Conservation (phyloP, 306 rosid genomes). For the Vigna hirtella region DNA sequence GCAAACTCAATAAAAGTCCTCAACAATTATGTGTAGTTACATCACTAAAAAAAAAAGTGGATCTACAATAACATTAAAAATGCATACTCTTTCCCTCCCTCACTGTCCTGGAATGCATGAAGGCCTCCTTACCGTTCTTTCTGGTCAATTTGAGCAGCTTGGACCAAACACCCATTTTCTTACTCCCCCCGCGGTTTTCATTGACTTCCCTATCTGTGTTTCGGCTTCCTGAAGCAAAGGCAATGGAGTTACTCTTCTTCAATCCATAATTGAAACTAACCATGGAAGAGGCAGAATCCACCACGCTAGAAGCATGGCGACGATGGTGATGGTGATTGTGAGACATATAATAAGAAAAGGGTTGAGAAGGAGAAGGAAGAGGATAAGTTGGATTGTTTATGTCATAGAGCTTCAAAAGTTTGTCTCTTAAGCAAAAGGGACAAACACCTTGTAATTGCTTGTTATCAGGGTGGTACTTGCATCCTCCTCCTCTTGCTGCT, state of each 20-base stretch:
- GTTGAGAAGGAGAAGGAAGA: neutral
- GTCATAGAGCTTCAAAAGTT: conserved; percentile 56
- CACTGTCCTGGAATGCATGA: conserved; percentile 45
- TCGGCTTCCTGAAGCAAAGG: conserved; percentile 48
- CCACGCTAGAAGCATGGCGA: conserved; percentile 51
- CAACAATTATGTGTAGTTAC: neutral
- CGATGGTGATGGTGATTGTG: conserved; percentile 28
- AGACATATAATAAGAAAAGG: conserved; percentile 37
- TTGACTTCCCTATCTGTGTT: conserved; percentile 22
- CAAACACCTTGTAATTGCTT: conserved; percentile 64
- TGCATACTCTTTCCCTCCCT: conserved; percentile 39
- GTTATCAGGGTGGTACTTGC: conserved; percentile 58
- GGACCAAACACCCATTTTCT: conserved; percentile 70
- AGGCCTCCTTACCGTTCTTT: conserved; percentile 54
- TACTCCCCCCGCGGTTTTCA: conserved; percentile 28
- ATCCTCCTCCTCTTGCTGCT: conserved; percentile 37
- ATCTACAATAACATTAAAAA: neutral
- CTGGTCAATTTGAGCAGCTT: conserved; percentile 60
- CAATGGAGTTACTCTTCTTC: conserved; percentile 71
- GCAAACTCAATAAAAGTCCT: neutral
- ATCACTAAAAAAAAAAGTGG: neutral
- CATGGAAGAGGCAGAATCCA: conserved; percentile 52
- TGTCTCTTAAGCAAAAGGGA: conserved; percentile 63
- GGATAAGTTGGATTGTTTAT: conserved; percentile 30
- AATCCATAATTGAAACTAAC: conserved; percentile 40